phyloP scores from a whole-genome alignment of 2,329 filamentous ascomycete genomes.

The Xylaria sp. region DNA sequence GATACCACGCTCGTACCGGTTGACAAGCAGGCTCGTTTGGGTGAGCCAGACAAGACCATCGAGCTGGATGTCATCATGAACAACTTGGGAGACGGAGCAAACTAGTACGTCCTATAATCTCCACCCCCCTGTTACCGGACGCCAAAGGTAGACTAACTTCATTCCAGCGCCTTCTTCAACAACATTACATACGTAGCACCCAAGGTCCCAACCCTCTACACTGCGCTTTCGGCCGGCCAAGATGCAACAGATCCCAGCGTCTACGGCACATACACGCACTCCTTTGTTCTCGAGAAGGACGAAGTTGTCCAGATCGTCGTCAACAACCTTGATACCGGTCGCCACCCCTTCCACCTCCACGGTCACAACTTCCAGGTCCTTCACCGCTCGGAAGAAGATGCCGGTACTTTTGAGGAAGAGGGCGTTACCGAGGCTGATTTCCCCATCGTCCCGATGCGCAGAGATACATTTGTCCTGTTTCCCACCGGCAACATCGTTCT shows the following conservation, averaged over 20 bases:
- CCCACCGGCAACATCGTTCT: slow-evolving; percentile 64
- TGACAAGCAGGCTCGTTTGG: slow-evolving; percentile 57
- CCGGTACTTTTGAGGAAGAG: slow-evolving; percentile 48
- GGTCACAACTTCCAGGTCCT: slow-evolving; percentile 69
- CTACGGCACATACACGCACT: slow-evolving; percentile 62
- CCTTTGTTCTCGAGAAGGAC: slow-evolving; percentile 62
- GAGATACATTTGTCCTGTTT: slow-evolving; percentile 63
- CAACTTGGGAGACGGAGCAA: slow-evolving; percentile 61
- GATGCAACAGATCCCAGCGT: slow-evolving; percentile 52
- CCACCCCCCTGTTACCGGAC: neutral
- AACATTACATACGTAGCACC: slow-evolving; percentile 69
- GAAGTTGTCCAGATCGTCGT: slow-evolving; percentile 68
- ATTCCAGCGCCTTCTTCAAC: slow-evolving; percentile 58
- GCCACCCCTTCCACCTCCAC: slow-evolving; percentile 75
- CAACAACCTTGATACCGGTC: slow-evolving; percentile 68
- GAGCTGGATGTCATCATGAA: slow-evolving; percentile 61
- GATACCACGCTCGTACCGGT: slow-evolving; percentile 66
- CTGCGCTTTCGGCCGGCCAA: slow-evolving; percentile 59
- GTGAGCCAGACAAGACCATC: slow-evolving; percentile 58
- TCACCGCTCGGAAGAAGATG: slow-evolving; percentile 53
- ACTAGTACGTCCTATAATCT: slow-evolving; percentile 51
- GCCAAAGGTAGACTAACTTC: neutral
- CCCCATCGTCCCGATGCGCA: slow-evolving; percentile 53
- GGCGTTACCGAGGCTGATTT: slow-evolving; percentile 43
- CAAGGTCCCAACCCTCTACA: slow-evolving; percentile 77